phyloP scores from a whole-genome alignment of 192 early-diverging fungal genomes.

The Coemansia sp. region DNA sequence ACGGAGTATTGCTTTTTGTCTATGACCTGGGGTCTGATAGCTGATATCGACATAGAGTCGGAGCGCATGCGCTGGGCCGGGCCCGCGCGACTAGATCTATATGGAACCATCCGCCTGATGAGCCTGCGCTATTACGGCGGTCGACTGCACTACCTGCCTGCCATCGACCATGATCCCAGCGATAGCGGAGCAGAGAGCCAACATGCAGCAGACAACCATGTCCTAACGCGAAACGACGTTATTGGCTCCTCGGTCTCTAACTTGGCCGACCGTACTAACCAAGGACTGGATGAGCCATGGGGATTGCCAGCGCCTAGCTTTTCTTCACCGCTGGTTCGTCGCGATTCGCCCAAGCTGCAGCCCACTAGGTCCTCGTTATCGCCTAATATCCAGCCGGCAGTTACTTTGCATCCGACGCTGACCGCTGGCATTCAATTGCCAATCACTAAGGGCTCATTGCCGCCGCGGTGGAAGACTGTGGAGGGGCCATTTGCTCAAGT shows the following conservation, averaged over 20 bases:
- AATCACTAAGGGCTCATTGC: constrained; percentile 32
- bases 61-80: constrained; percentile 61
- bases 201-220: not conserved
- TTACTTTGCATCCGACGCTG: constrained; percentile 46
- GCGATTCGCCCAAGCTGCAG: constrained; percentile 34
- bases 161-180: constrained; percentile 20
- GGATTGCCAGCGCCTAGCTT: constrained; percentile 50
- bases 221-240: not conserved
- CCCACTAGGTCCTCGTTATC: constrained; percentile 11
- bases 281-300: constrained; percentile 47
- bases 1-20: constrained; percentile 59
- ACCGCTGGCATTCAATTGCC: constrained; percentile 51
- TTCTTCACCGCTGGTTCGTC: constrained; percentile 48
- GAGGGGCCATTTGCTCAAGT: constrained; percentile 59
- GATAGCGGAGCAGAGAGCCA: not conserved
- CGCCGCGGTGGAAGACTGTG: constrained; percentile 57
- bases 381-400: constrained; percentile 42
- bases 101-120: constrained; percentile 59
- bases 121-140: constrained; percentile 64
- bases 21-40: constrained; percentile 62
- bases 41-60: constrained; percentile 65
- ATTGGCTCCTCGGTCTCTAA: constrained; percentile 19
- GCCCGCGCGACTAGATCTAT: constrained; percentile 48
- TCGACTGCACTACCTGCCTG: constrained; percentile 60
- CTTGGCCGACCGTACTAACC: constrained; percentile 32